Evolutionary conservation across 2,329 filamentous ascomycete species (phyloP), one percentile per base, ranked within the genome.

Genomic region (Hypoxylon sp.): DNA sequence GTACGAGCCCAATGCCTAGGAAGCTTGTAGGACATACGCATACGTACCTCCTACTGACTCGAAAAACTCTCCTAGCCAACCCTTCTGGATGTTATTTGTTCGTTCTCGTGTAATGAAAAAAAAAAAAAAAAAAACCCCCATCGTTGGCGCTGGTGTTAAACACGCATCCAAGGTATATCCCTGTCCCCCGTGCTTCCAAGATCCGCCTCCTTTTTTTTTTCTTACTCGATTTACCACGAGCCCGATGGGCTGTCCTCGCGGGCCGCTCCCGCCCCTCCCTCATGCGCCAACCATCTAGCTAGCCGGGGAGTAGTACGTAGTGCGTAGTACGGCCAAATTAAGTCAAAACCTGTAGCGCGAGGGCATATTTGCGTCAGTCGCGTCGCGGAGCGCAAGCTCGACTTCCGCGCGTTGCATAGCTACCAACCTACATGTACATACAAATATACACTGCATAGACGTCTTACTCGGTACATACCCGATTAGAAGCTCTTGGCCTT

Each of bases 201-300:
- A 15, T 39, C 17, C 37, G 2, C 3, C 37, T 11, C 10, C 37
- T 6, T 20, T 20, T 20, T 39, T 19, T 39, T 19, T 46, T 15
- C 8, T 13, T 28, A 20, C 43, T 13, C 13, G n/a, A n/a, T 22
- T 28, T 4, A 26, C 24, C 24, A 26, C 24, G 24, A 7, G 24
- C 19, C 22, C 24, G 13, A 15, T 24, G 19, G 19, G 6, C 41
- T 7, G 2, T 24, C 20, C 43, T 26, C 43, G 22, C 44, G 44
- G 44, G 13, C 44, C 44, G 44, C 22, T 48, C 44, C 44, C 44
- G 44, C 44, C 44, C 44, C 44, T 48, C 44, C 44, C 15, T 30
- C 44, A 30, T 48, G 24, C 22, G n/a, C n/a, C 20, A 26, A 26
- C 24, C 24, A 26, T 7, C 7, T 4, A 20, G 37, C 37, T 11